Evolutionary conservation across 2,329 filamentous ascomycete species (phyloP), one percentile per base, ranked within the genome.

Genomic region (Xylariaceae sp.): DNA sequence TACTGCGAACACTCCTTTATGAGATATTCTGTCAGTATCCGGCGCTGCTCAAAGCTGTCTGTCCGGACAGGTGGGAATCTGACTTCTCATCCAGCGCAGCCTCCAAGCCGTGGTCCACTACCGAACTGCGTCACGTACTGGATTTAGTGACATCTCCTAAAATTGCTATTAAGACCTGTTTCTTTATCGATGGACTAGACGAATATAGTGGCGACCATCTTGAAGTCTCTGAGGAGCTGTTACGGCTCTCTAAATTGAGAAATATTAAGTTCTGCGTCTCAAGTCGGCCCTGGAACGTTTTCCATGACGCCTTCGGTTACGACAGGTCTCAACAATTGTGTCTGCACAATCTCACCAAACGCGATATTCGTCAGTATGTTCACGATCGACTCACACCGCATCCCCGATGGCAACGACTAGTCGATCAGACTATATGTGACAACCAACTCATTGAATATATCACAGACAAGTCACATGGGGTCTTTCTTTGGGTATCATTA

Each of bases 101-200:
- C 9, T 40, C 59, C 4, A 41, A 45, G 6, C 53, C 56, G 5
- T 56, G 58, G 28, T 65, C 56, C 6, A 37, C 21, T 19, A 11
- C 21, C 2, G 56, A 58, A 5, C 34, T 52, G 7, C 46, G 46
- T n/a, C 46, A 43, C n/a, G 51, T 44, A 16, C n/a, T 58, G 19
- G 34, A 43, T 17, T 17, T 31, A 11, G 19, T 52, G 6, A 37
- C 41, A 12, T 37, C 51, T 3, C 33, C 40, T 3, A 46, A 44
- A n/a, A 19, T 50, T 8, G 45, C 34, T 29, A 26, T 51, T 14
- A 57, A 57, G 29, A 37, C 70, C 9, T 75, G 70, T 43, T 64
- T 74, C 28, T 74, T 74, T 31, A 66, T 74, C n/a, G 72, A 75
- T 29, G 72, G 56, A 66, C 55, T 74, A 6, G 71, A 73, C 45